A percentile compares a stretch with the other conserved stretches of the same genome.
phyloP scores from a whole-genome alignment of 164 flowering plant species.

The Kingdonia uniflora region DNA sequence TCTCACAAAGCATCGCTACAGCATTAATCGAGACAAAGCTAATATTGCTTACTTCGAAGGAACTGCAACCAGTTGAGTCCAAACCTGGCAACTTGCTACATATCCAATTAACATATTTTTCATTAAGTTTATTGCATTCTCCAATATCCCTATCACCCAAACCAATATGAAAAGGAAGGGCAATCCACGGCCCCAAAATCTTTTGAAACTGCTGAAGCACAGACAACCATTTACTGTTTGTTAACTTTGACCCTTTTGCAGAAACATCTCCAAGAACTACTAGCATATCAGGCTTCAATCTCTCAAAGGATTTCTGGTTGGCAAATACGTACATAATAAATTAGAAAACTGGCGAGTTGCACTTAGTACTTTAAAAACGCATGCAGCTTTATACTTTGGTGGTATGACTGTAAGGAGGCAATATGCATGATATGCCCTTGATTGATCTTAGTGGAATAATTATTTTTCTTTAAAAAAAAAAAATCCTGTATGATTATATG shows the following conservation, averaged over 20 bases:
- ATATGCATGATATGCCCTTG: too few species aligned
- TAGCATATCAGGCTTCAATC: constrained; percentile 64
- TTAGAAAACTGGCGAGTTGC: too few species aligned
- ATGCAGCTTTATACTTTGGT: too few species aligned
- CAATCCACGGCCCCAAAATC: constrained; percentile 46
- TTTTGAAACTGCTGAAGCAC: constrained; percentile 52
- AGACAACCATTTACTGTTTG: constrained; percentile 35
- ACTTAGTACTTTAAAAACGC: too few species aligned
- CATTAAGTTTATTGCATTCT: constrained; percentile 32
- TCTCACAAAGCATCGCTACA: constrained; percentile 57
- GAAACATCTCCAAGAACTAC: constrained; percentile 67
- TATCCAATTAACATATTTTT: constrained; percentile 24
- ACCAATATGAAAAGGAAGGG: constrained; percentile 46
- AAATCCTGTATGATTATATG: too few species aligned
- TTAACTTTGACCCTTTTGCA: constrained; percentile 44
- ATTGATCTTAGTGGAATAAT: too few species aligned
- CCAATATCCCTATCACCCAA: constrained; percentile 75
- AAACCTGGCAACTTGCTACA: constrained; percentile 49
- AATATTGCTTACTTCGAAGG: constrained; percentile 45
- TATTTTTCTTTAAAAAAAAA: too few species aligned
- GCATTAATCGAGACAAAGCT: constrained; percentile 63
- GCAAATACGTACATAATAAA: constrained; percentile 2
- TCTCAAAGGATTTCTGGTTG: constrained; percentile 46
- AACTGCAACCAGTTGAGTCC: constrained; percentile 54
- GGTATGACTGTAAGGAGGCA: too few species aligned